These are phyloP conservation scores for Penicillium tannophilum DNA, from an alignment of 495 filamentous ascomycete genomes.

Conservation along the genomic window DNA sequence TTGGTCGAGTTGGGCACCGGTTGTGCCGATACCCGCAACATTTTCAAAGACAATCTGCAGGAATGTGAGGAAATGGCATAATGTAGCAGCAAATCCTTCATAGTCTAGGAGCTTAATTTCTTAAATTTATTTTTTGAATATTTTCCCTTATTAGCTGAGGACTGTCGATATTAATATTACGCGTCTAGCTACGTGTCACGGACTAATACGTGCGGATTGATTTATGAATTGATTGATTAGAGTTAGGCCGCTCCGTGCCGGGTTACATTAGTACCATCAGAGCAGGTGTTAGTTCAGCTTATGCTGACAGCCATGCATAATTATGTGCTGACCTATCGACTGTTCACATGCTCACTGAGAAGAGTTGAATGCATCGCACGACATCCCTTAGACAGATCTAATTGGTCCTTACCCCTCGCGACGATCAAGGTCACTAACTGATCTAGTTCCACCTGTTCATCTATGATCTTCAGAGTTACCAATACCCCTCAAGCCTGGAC, in stretches of 20 bases:
- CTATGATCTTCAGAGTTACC: background rate
- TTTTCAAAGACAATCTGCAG: no score
- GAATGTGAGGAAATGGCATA: background rate
- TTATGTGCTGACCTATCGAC: constrained; percentile 8
- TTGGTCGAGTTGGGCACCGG: background rate
- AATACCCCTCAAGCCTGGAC: background rate
- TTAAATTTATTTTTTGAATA: no score
- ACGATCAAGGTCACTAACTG: background rate
- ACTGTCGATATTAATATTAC: background rate
- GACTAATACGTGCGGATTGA: background rate
- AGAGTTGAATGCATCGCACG: background rate
- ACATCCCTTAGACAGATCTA: background rate
- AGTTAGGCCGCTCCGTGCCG: background rate
- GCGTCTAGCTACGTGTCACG: background rate
- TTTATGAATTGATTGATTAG: background rate
- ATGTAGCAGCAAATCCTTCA: background rate
- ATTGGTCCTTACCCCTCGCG: constrained; percentile 2
- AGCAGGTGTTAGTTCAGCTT: background rate
- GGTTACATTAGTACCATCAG: background rate
- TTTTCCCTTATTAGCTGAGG: no score
- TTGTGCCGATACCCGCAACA: background rate
- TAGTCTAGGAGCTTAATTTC: background rate
- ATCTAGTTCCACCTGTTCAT: background rate
- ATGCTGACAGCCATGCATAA: background rate
- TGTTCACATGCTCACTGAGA: background rate